phyloP scores from a whole-genome alignment of 192 early-diverging fungal genomes.

The Coemansia sp. region DNA sequence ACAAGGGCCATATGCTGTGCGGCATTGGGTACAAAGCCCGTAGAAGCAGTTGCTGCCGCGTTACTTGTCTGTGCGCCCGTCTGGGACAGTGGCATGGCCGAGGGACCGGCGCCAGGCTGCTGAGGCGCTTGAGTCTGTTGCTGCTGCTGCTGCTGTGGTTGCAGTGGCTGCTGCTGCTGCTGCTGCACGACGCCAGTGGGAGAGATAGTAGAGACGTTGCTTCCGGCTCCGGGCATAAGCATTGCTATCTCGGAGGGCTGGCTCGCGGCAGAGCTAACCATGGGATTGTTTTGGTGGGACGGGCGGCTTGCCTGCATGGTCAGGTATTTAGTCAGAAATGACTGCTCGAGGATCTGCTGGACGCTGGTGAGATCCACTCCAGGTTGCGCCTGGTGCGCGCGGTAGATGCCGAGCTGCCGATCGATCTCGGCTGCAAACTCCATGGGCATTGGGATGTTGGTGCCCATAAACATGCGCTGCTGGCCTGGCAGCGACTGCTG shows the following conservation, averaged over 20 bases:
- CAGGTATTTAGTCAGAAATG: slow-evolving; percentile 15
- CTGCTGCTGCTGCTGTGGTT: no score
- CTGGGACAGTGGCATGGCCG: not conserved
- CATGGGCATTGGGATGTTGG: slow-evolving; percentile 22
- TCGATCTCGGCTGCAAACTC: slow-evolving; percentile 30
- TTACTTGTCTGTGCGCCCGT: not conserved
- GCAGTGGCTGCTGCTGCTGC: no score
- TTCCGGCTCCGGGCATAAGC: not conserved
- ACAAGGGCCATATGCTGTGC: slow-evolving; percentile 31
- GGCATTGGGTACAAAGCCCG: slow-evolving; percentile 5
- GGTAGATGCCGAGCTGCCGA: slow-evolving; percentile 15
- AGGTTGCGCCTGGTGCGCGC: slow-evolving; percentile 8
- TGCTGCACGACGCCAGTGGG: slow-evolving; percentile 4
- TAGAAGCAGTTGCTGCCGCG: not conserved
- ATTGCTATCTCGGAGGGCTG: not conserved
- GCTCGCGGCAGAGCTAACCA: not conserved
- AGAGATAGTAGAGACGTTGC: not conserved
- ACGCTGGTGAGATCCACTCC: slow-evolving; percentile 2
- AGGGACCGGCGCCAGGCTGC: not conserved
- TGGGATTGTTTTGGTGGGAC: slow-evolving; percentile 4
- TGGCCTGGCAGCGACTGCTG: slow-evolving; percentile 17
- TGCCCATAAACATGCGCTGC: slow-evolving; percentile 30
- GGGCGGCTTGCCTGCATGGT: not conserved
- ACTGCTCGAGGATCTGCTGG: slow-evolving; percentile 25
- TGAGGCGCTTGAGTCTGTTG: slow-evolving; percentile 1